These are phyloP conservation scores for Combretum micranthum DNA, from an alignment of 345 rosid genomes.

Conservation along the genomic window DNA sequence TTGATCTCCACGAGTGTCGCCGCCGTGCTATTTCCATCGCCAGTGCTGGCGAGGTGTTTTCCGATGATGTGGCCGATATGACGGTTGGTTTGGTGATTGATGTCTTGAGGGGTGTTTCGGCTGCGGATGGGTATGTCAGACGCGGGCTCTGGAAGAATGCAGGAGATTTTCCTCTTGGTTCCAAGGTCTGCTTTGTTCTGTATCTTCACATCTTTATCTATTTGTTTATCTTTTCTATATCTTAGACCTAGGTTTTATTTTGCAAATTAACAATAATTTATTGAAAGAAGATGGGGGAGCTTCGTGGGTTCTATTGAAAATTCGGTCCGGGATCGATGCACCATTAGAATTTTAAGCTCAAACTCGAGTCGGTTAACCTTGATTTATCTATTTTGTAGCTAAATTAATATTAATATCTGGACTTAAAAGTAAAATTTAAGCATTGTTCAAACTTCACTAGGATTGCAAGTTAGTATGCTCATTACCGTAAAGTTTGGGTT, in stretches of 20 bases:
- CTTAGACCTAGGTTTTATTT: not conserved
- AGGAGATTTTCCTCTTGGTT: constrained; percentile 36
- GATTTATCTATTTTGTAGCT: too few relatives aligned
- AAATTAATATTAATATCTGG: too few relatives aligned
- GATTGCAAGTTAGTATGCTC: too few relatives aligned
- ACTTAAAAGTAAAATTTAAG: too few relatives aligned
- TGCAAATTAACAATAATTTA: not conserved
- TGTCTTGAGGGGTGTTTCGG: constrained; percentile 45
- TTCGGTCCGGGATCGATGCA: too few relatives aligned
- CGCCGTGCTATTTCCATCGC: constrained; percentile 44
- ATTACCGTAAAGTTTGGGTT: too few relatives aligned
- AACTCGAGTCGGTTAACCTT: too few relatives aligned
- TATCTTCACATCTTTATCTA: not conserved
- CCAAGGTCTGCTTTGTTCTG: constrained; percentile 28
- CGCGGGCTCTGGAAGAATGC: constrained; percentile 28
- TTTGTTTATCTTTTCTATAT: not conserved
- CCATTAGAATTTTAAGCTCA: too few relatives aligned
- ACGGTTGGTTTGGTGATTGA: constrained; percentile 54
- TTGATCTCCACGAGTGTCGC: constrained; percentile 50
- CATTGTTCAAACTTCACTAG: too few relatives aligned
- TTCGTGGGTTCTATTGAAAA: too few relatives aligned
- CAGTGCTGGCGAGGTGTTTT: constrained; percentile 31
- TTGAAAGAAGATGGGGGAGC: too few relatives aligned
- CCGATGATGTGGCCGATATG: constrained; percentile 51
- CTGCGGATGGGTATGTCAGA: constrained; percentile 39